These are phyloP conservation scores for Cryptococcus sp. DNA, from an alignment of 1,284 basidiomycete genomes.

Conservation along the genomic window DNA sequence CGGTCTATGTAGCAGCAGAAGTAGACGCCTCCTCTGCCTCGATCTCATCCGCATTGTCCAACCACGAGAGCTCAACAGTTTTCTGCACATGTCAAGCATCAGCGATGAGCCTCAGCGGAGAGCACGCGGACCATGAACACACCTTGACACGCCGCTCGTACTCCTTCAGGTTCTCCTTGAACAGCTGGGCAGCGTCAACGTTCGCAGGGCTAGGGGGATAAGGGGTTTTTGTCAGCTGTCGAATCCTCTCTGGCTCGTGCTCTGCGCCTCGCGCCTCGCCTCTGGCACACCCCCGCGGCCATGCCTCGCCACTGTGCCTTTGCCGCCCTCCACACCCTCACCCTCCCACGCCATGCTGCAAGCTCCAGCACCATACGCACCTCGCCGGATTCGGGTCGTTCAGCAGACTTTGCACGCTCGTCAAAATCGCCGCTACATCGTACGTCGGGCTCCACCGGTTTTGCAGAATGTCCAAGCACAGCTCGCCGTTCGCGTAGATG, in stretches of 20 bases:
- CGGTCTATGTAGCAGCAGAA: too few species aligned
- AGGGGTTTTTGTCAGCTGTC: neutral
- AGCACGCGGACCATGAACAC: constrained; percentile 11
- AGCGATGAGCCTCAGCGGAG: neutral
- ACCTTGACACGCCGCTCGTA: constrained; percentile 88
- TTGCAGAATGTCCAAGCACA: constrained; percentile 96
- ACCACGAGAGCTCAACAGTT: constrained; percentile 86
- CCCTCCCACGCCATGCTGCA: neutral
- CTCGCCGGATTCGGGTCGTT: constrained; percentile 96
- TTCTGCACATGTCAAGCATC: constrained; percentile 14
- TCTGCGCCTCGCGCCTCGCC: too few species aligned
- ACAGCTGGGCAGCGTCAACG: constrained; percentile 92
- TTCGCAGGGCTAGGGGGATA: constrained; percentile 74
- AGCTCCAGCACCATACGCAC: constrained; percentile 42
- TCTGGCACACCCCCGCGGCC: neutral
- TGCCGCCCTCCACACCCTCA: too few species aligned
- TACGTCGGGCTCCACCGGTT: constrained; percentile 98
- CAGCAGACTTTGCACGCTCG: constrained; percentile 88
- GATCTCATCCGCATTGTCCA: constrained; percentile 55
- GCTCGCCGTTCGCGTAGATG: constrained; percentile 95
- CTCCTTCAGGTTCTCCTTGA: constrained; percentile 98
- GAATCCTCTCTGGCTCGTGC: neutral
- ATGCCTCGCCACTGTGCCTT: too few species aligned
- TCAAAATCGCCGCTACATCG: constrained; percentile 96
- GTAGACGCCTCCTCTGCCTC: constrained; percentile 7